Percentiles rank a stretch among this genome's conserved stretches.
Evolutionary conservation across 139 green algal species (phyloP).

Genomic region (Chlamydomonas sphaeroides): DNA sequence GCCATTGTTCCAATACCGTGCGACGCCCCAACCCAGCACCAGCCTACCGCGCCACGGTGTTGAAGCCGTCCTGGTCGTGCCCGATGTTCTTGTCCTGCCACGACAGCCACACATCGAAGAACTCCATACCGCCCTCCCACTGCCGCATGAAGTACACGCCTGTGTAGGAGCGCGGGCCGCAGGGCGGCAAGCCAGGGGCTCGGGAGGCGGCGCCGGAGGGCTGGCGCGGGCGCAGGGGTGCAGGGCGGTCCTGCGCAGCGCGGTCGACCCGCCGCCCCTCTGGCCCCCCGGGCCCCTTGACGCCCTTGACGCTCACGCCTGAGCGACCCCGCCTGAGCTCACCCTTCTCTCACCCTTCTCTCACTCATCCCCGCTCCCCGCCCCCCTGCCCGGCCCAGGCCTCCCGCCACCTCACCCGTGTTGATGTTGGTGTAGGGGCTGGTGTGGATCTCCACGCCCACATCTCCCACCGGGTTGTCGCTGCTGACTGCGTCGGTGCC

Average conservation of each 20-base stretch:
- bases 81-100: slow-evolving; percentile 26
- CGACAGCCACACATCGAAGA: slow-evolving; percentile 49
- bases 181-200: too few relatives aligned
- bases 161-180: not conserved
- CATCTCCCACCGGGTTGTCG: slow-evolving; percentile 19
- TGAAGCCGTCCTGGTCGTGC: slow-evolving; percentile 53
- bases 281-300: too few relatives aligned
- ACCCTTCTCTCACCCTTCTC: too few relatives aligned
- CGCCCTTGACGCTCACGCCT: too few relatives aligned
- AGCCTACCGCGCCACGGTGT: slow-evolving; percentile 30
- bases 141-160: slow-evolving; percentile 55
- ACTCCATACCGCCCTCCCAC: slow-evolving; percentile 26
- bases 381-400: not conserved
- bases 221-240: too few relatives aligned
- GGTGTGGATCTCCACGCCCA: slow-evolving; percentile 13
- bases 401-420: not conserved
- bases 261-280: too few relatives aligned
- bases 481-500: slow-evolving; percentile 38
- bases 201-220: too few relatives aligned
- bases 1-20: too few relatives aligned
- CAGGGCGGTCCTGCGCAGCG: too few relatives aligned
- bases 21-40: too few relatives aligned
- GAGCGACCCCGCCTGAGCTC: too few relatives aligned
- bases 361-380: too few relatives aligned
- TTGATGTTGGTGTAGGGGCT: slow-evolving; percentile 48